Evolutionary conservation across 129 eudicot genomes (phyloP).

Genomic region (Flaveria ramosissima): DNA sequence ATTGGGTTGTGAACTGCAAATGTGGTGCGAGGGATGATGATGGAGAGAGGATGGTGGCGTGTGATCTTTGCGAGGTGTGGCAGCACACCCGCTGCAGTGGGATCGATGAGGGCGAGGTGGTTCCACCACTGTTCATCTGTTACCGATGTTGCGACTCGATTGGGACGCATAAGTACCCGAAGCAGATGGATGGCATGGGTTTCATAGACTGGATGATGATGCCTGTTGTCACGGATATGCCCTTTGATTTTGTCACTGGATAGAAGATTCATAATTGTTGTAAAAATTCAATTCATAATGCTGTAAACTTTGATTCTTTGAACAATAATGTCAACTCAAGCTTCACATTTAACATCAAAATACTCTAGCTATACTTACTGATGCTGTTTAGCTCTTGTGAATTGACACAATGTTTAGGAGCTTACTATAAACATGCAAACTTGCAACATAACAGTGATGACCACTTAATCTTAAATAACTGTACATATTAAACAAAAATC

Average conservation of each 20-base stretch:
- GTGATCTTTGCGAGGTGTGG: conserved; percentile 93
- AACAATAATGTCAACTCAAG: neutral
- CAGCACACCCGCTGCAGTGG: conserved; percentile 87
- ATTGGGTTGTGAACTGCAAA: conserved; percentile 76
- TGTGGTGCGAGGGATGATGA: conserved; percentile 92
- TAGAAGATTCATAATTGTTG: neutral
- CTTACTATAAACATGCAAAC: neutral
- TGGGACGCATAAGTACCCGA: conserved; percentile 38
- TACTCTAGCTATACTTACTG: neutral
- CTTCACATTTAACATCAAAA: neutral
- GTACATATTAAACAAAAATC: conserved; percentile 33
- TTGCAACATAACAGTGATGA: neutral
- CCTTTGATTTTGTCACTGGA: conserved; percentile 15
- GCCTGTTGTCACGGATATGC: conserved; percentile 13
- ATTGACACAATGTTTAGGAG: conserved; percentile 8
- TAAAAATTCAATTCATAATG: neutral
- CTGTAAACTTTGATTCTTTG: conserved; percentile 1
- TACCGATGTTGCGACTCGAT: conserved; percentile 62
- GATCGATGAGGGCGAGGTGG: conserved; percentile 59
- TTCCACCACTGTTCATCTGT: conserved; percentile 75
- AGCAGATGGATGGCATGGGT: conserved; percentile 16
- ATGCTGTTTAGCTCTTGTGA: neutral
- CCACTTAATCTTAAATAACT: conserved; percentile 9
- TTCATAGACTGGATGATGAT: conserved; percentile 36
- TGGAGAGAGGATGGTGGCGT: conserved; percentile 93